A percentile compares a stretch with the other conserved stretches of the same genome.
phyloP scores from a whole-genome alignment of 176 grass and related monocot genomes.

The Musa beccarii region DNA sequence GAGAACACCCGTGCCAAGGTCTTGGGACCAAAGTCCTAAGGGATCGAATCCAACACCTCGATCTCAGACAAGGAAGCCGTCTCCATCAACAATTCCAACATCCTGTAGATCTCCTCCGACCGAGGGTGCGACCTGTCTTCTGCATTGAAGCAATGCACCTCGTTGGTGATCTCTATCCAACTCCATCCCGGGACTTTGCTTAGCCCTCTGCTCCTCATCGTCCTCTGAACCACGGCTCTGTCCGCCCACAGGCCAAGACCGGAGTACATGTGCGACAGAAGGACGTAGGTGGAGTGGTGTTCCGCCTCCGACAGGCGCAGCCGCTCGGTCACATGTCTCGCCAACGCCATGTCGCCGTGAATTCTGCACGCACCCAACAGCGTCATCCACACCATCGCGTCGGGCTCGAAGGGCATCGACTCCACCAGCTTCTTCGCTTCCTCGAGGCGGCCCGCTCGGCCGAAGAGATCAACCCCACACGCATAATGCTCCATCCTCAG shows the following conservation, averaged over 20 bases:
- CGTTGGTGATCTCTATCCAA: slow-evolving; percentile 57
- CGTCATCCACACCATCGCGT: slow-evolving; percentile 68
- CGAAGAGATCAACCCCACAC: slow-evolving; percentile 57
- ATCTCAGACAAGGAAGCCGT: slow-evolving; percentile 7
- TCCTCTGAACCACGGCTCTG: slow-evolving; percentile 44
- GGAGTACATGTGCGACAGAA: slow-evolving; percentile 51
- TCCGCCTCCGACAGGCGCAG: slow-evolving; percentile 32
- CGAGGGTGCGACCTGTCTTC: slow-evolving; percentile 44
- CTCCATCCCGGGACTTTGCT: slow-evolving; percentile 70
- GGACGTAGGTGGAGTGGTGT: slow-evolving; percentile 58
- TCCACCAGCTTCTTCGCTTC: slow-evolving; percentile 52
- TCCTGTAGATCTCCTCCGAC: slow-evolving; percentile 37
- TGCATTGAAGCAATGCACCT: slow-evolving; percentile 58
- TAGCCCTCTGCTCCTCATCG: slow-evolving; percentile 51
- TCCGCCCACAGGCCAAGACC: slow-evolving; percentile 57
- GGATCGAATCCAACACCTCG: not conserved
- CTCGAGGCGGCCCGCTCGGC: slow-evolving; percentile 48
- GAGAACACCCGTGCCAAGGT: too few relatives aligned
- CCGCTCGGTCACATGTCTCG: slow-evolving; percentile 32
- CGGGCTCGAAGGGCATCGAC: slow-evolving; percentile 56
- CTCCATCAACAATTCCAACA: slow-evolving; percentile 28
- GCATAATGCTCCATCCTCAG: slow-evolving; percentile 65
- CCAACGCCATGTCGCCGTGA: slow-evolving; percentile 49
- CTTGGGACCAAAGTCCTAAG: too few relatives aligned
- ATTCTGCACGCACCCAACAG: slow-evolving; percentile 58